Percentiles rank a stretch among this genome's conserved stretches.
Conservation (phyloP, 192 early-diverging fungal genomes). For the Backusella parvicylindrica region DNA sequence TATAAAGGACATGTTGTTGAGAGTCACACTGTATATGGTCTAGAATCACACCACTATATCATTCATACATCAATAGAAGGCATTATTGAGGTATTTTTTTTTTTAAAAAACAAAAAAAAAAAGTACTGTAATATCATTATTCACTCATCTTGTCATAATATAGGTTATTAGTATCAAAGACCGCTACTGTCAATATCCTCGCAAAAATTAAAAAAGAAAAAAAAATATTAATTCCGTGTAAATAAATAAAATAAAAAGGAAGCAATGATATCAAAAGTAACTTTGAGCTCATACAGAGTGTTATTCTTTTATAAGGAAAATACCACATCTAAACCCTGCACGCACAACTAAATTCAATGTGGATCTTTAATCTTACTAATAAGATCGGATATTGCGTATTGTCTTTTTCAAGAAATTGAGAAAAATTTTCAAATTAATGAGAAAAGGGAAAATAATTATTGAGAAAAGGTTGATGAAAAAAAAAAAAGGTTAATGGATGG, state of each 20-base stretch:
- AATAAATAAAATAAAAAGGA: background rate
- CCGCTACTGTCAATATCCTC: conserved; percentile 35
- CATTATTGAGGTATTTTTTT: conserved; percentile 25
- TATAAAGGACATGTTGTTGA: conserved; percentile 37
- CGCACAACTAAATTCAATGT: no score
- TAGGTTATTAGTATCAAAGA: conserved; percentile 33
- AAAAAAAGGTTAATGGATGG: no score
- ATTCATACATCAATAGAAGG: conserved; percentile 41
- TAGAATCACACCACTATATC: conserved; percentile 30
- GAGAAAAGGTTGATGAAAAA: no score
- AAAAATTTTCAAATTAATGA: no score
- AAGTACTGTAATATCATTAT: background rate
- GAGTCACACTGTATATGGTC: conserved; percentile 31
- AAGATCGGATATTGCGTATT: no score
- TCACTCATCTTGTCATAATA: background rate
- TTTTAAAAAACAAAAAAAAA: background rate
- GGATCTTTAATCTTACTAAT: no score
- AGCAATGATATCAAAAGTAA: background rate
- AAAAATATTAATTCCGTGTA: background rate
- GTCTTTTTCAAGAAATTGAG: no score
- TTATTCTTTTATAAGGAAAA: no score
- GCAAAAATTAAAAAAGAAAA: background rate
- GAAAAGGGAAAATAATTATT: no score
- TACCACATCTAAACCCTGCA: no score
- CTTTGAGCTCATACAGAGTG: no score